Conservation (phyloP, 768 basidiomycete genomes). For the Sarcomyxa edulis region DNA sequence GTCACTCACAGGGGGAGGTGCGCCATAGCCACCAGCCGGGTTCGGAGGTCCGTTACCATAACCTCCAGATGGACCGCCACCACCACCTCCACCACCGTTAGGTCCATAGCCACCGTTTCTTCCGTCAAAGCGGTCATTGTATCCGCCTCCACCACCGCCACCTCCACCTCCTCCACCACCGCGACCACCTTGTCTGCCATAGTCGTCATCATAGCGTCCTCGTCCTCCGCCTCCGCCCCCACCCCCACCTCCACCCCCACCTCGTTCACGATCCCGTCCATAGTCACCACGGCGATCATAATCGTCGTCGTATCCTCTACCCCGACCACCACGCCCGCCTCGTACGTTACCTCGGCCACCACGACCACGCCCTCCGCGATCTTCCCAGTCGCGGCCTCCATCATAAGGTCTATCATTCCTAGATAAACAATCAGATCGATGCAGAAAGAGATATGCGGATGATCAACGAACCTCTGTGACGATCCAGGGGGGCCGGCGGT, state of each 20-base stretch:
- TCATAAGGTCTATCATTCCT: constrained; percentile 27
- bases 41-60: constrained; percentile 22
- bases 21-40: constrained; percentile 8
- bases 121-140: constrained; percentile 39
- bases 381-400: constrained; percentile 45
- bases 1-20: constrained; percentile 16
- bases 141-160: constrained; percentile 35
- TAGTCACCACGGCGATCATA: constrained; percentile 44
- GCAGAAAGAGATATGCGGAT: constrained; percentile 7
- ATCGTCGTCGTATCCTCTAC: constrained; percentile 33
- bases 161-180: constrained; percentile 15
- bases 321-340: constrained; percentile 36
- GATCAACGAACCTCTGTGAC: constrained; percentile 19
- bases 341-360: constrained; percentile 34
- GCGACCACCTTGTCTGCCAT: constrained; percentile 24
- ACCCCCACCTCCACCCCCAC: constrained; percentile 25
- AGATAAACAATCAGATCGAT: constrained; percentile 13
- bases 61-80: constrained; percentile 10
- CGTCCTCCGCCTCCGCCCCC: constrained; percentile 32
- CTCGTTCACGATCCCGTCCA: constrained; percentile 42
- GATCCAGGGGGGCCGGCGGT: constrained; percentile 40
- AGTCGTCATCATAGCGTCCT: constrained; percentile 38
- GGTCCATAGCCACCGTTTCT: constrained; percentile 24
- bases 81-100: constrained; percentile 13
- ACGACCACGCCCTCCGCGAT: constrained; percentile 37